Conservation (phyloP, 306 rosid genomes). For the Arachis stenosperma region DNA sequence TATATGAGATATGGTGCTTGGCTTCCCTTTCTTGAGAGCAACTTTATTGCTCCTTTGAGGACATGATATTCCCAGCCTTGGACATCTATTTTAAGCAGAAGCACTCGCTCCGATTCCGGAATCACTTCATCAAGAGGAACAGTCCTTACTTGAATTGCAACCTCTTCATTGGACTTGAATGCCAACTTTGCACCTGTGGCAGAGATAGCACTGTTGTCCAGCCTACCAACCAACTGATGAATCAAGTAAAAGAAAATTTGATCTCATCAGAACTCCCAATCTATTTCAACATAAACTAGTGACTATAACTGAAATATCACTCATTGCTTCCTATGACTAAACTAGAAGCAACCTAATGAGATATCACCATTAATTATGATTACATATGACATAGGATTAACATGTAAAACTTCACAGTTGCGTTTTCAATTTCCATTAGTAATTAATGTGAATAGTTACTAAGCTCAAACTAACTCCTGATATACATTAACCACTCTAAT, state of each 20-base stretch:
- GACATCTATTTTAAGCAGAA: slow-evolving; percentile 88
- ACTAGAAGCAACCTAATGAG: slow-evolving; percentile 5
- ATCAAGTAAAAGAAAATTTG: slow-evolving; percentile 23
- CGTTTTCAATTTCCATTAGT: background rate
- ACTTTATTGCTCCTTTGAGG: slow-evolving; percentile 82
- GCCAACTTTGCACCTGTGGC: slow-evolving; percentile 96
- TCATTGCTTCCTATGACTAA: slow-evolving; percentile 1
- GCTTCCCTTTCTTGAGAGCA: slow-evolving; percentile 76
- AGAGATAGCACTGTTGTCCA: slow-evolving; percentile 97
- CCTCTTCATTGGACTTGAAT: slow-evolving; percentile 88
- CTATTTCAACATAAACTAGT: background rate
- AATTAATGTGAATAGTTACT: too few relatives aligned
- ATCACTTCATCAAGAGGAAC: slow-evolving; percentile 83
- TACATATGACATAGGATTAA: background rate
- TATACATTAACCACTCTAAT: too few relatives aligned
- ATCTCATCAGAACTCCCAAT: slow-evolving; percentile 35
- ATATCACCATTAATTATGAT: slow-evolving; percentile 9
- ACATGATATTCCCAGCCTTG: slow-evolving; percentile 99
- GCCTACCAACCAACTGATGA: slow-evolving; percentile 85
- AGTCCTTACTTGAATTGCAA: slow-evolving; percentile 79
- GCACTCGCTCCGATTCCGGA: slow-evolving; percentile 67
- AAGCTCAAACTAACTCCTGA: too few relatives aligned
- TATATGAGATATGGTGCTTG: slow-evolving; percentile 95
- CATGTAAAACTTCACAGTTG: background rate
- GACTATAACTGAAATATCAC: slow-evolving; percentile 17